Percentiles rank a stretch among this genome's conserved stretches.
These are phyloP conservation scores for Trametopsis cervina DNA, from an alignment of 768 basidiomycete species.

Conservation along the genomic window DNA sequence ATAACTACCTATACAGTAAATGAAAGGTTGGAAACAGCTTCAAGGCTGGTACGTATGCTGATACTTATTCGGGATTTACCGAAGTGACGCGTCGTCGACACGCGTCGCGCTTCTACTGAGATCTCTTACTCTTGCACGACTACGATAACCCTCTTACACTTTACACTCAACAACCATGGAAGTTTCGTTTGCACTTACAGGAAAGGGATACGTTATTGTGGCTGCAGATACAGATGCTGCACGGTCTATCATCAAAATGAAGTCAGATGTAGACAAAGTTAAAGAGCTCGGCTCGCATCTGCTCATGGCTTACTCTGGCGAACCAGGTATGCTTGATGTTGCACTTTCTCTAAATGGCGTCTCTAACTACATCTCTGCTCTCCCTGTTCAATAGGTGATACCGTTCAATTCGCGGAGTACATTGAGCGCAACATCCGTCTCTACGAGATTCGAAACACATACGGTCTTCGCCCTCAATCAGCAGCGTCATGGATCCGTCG, in stretches of 20 bases:
- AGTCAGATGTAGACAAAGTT: conserved; percentile 94
- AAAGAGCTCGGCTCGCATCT: conserved; percentile 85
- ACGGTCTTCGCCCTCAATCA: conserved; percentile 82
- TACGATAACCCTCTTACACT: conserved; percentile 2
- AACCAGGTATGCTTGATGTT: conserved; percentile 57
- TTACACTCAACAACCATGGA: conserved; percentile 49
- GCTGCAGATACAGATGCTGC: conserved; percentile 88
- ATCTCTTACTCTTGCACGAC: background rate
- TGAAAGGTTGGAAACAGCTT: too few species aligned
- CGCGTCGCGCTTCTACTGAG: conserved; percentile 6
- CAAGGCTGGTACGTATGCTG: background rate
- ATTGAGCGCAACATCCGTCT: conserved; percentile 93
- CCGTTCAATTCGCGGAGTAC: conserved; percentile 93
- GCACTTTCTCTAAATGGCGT: conserved; percentile 2
- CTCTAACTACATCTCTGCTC: background rate
- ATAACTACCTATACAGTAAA: background rate
- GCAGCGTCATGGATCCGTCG: conserved; percentile 95
- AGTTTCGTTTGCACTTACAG: conserved; percentile 83
- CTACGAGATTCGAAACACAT: conserved; percentile 91
- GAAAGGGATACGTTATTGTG: conserved; percentile 90
- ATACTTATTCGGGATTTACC: conserved; percentile 3
- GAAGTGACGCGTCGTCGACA: conserved; percentile 15
- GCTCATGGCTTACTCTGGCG: conserved; percentile 92
- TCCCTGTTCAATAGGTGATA: conserved; percentile 60
- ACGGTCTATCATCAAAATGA: conserved; percentile 96